Evolutionary conservation across 2,329 filamentous ascomycete genomes (phyloP).

Genomic region (Cordyceps pruinosa): DNA sequence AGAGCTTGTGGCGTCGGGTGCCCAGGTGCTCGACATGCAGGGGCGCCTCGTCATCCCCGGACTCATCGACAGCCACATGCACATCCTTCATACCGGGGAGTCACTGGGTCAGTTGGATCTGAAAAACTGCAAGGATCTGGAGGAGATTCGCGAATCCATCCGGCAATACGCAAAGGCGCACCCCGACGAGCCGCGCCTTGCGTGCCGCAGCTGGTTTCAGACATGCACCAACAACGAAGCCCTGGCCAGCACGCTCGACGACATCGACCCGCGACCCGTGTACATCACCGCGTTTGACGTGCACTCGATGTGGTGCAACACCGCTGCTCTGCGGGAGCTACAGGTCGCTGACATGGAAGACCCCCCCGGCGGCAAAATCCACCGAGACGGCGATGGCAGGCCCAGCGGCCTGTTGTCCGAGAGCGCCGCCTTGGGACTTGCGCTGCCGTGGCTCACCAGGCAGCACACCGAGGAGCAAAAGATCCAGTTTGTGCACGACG

Average conservation of each 20-base stretch:
- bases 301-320: constrained; percentile 40
- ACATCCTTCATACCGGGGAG: constrained; percentile 35
- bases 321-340: constrained; percentile 34
- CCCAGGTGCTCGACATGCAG: constrained; percentile 10
- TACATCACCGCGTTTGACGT: constrained; percentile 38
- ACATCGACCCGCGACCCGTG: constrained; percentile 36
- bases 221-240: constrained; percentile 34
- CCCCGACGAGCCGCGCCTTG: constrained; percentile 29
- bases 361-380: constrained; percentile 35
- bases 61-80: constrained; percentile 39
- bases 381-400: constrained; percentile 31
- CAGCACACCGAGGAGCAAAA: constrained; percentile 31
- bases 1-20: constrained; percentile 1
- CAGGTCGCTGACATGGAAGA: constrained; percentile 30
- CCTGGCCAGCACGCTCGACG: constrained; percentile 34
- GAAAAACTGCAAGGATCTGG: constrained; percentile 27
- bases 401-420: constrained; percentile 36
- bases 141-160: constrained; percentile 31
- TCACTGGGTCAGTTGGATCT: constrained; percentile 32
- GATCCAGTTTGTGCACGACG: constrained; percentile 28
- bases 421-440: constrained; percentile 32
- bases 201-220: constrained; percentile 38
- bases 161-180: constrained; percentile 26
- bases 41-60: constrained; percentile 25
- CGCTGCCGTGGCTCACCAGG: constrained; percentile 35